Base-by-base conservation (phyloP, 2,329 filamentous ascomycete genomes). In the Botryotinia calthae region DNA sequence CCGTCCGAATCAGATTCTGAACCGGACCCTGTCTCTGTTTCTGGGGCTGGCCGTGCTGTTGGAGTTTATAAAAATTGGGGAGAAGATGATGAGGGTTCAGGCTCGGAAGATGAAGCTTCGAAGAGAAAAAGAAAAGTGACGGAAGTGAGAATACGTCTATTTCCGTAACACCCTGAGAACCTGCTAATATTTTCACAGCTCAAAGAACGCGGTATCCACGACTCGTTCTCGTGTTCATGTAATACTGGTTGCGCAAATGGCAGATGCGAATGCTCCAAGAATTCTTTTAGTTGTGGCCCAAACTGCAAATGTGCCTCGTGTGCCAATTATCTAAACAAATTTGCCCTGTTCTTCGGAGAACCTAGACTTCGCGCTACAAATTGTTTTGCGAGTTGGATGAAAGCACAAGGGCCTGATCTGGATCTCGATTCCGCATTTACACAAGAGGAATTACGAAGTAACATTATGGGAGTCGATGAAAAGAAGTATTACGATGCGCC, bases 271-370 rank as follows among this genome's bases (percentile, higher is more conserved):
- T 71, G 70, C 28, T 34, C n/a, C 25, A 44, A 56, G 22, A 66
- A 66, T n/a, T 56, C 44, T 31, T 65, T 56, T 48, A 71, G 48
- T 40, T 71, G 70, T 44, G 44, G 44, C 20, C 46, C 37, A 34
- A 28, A 44, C 18, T 71, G 70, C 59, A 58, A 71, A 71, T 71
- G 70, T 40, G 44, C 37, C 37, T 40, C 69, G n/a, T 71, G 70
- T 66, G n/a, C 16, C 25, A 71, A 71, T 48, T 18, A 20, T 20
- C 25, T 66, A 16, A 71, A 71, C 37, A 42, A 58, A 22, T 22
- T 71, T 46, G 61, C 70, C 18, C 34, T 42, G 14, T 68, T 72
- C 40, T 68, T 72, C 46, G 70, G 48, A 22, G 63, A 67, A 34
- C n/a, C 40, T 4, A 69, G 25, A 34, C 42, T 69, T 22, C 66